Conservation (phyloP, 768 basidiomycete genomes). For the Tricholoma saponaceum region DNA sequence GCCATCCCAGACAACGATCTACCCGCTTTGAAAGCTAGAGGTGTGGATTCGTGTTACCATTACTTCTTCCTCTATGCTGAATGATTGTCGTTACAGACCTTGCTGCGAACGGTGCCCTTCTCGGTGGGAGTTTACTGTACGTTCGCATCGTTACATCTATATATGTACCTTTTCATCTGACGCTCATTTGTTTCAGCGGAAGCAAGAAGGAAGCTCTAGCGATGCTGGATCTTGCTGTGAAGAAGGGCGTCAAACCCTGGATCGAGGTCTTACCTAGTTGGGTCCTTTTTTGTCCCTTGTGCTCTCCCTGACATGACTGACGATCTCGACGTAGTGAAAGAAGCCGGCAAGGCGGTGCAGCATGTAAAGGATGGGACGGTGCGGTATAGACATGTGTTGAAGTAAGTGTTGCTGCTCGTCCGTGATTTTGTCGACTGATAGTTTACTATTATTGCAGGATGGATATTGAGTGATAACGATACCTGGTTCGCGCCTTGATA, state of each 20-base stretch:
- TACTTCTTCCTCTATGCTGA: slow-evolving; percentile 5
- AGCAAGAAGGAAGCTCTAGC: slow-evolving; percentile 52
- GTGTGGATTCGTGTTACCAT: slow-evolving; percentile 22
- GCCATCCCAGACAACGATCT: slow-evolving; percentile 49
- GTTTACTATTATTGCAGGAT: neutral
- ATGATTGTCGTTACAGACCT: slow-evolving; percentile 14
- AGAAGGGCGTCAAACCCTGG: slow-evolving; percentile 50
- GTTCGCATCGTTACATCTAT: neutral
- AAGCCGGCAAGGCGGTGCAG: slow-evolving; percentile 43
- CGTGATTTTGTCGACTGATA: neutral
- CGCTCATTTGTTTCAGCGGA: slow-evolving; percentile 39
- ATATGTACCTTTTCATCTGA: slow-evolving; percentile 4
- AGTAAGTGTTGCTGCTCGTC: slow-evolving; percentile 8
- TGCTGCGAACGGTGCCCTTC: slow-evolving; percentile 18
- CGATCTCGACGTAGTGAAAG: slow-evolving; percentile 28
- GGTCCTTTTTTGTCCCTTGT: neutral
- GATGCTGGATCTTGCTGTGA: slow-evolving; percentile 57
- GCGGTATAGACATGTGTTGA: slow-evolving; percentile 52
- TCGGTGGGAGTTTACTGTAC: slow-evolving; percentile 29
- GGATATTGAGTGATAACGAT: neutral
- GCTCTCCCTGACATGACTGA: neutral
- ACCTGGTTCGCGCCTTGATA: neutral
- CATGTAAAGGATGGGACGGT: slow-evolving; percentile 44
- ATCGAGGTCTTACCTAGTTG: slow-evolving; percentile 39
- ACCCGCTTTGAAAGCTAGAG: slow-evolving; percentile 28